Percentiles rank a stretch among this genome's conserved stretches.
phyloP scores from a whole-genome alignment of 2,329 filamentous ascomycete genomes.

The Apiospora phragmitis region DNA sequence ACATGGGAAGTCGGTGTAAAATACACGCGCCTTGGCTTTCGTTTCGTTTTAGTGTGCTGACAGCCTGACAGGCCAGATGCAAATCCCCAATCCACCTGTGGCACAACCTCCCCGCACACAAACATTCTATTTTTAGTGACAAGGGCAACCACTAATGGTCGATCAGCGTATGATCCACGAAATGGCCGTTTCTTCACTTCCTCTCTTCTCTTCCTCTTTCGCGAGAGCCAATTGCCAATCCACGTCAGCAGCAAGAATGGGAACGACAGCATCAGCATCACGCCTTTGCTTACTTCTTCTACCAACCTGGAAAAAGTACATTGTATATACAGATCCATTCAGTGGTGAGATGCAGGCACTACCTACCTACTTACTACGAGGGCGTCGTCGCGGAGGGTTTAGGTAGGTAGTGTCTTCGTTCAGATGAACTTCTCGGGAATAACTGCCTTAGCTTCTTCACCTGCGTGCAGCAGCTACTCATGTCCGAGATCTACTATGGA shows the following conservation, averaged over 20 bases:
- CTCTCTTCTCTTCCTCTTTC: not conserved
- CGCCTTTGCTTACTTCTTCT: not conserved
- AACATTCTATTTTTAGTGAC: not conserved
- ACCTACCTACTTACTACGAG: not conserved
- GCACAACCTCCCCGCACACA: not conserved
- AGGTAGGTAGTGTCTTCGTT: no score
- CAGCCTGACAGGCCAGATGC: not conserved
- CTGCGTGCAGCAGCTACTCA: not conserved
- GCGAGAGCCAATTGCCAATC: not conserved
- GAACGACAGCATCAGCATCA: not conserved
- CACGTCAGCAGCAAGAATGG: not conserved
- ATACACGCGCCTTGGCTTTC: not conserved
- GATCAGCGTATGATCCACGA: not conserved
- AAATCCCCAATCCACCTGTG: not conserved
- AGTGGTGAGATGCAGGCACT: not conserved
- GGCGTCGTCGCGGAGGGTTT: not conserved
- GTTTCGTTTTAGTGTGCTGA: conserved; percentile 3
- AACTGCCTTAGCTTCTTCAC: not conserved
- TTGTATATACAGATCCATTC: not conserved
- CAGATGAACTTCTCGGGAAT: not conserved
- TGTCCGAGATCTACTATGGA: not conserved
- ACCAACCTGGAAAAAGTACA: not conserved
- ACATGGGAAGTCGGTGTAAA: not conserved
- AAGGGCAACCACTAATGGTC: not conserved
- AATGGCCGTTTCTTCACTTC: not conserved